Evolutionary conservation across 2,329 filamentous ascomycete genomes (phyloP).

Genomic region (Achaetomium macrosporum): DNA sequence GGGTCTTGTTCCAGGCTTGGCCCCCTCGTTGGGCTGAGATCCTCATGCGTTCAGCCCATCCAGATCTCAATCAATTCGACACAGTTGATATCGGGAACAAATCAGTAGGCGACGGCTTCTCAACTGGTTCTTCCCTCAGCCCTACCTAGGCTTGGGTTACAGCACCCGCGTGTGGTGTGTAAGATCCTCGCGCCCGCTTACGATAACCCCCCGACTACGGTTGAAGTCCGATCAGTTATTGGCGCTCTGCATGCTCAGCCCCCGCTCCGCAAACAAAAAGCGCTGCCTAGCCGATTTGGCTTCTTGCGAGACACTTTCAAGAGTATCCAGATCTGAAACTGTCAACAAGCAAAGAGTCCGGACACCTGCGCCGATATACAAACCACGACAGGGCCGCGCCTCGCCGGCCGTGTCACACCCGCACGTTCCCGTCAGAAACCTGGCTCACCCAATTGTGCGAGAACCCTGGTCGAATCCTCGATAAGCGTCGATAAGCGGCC

Average conservation of each 20-base stretch:
- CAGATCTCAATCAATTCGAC: neutral
- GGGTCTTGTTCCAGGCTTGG: neutral
- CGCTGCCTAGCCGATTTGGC: conserved; percentile 14
- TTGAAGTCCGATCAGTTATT: neutral
- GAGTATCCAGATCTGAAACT: neutral
- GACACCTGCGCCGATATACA: neutral
- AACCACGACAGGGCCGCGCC: neutral
- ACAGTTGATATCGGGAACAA: neutral
- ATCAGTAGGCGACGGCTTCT: neutral
- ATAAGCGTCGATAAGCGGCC: conserved; percentile 16
- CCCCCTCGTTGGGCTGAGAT: neutral
- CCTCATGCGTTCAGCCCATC: neutral
- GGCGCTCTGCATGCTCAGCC: conserved; percentile 16
- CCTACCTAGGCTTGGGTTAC: conserved; percentile 6
- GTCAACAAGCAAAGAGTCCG: neutral
- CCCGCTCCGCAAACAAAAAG: conserved; percentile 18
- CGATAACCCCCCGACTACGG: neutral
- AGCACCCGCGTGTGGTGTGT: neutral
- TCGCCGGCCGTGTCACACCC: neutral
- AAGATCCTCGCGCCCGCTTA: conserved; percentile 8
- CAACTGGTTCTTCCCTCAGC: conserved; percentile 8
- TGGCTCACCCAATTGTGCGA: conserved; percentile 6
- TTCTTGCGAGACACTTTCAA: neutral
- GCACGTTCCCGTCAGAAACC: neutral
- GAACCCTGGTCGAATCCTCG: neutral